Evolutionary conservation across 1,284 basidiomycete species (phyloP), one percentile per base, ranked within the genome.

Genomic region (Crucibulum cyathiforme): DNA sequence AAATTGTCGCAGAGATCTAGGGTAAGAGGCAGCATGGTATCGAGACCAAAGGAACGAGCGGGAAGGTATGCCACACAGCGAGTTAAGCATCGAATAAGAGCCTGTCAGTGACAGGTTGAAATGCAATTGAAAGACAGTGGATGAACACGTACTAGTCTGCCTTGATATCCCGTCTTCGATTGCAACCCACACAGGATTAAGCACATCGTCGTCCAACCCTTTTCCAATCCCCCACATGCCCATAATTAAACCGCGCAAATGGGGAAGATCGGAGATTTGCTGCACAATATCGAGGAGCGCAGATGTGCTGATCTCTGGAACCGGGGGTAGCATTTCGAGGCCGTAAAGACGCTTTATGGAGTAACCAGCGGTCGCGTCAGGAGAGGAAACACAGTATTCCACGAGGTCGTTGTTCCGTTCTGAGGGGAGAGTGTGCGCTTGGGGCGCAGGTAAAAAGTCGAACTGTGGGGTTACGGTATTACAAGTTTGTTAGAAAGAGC

Each of bases 381-480:
- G 88, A 7, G 85, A 82, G 1, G 85, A 84, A 1, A 90, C 81
- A 68, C 94, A 95, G 70, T 92, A 95, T 36, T 81, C 68, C 69
- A 95, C 92, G 13, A 95, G 80, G 69, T 94, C 91, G 36, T 81
- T 73, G 72, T 95, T 95, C 53, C 95, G 80, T 57, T 89, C 82
- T 13, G 71, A 72, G 1, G 92, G 92, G 24, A 94, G 82, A 12
- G 71, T 69, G 53, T 85, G 81, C 8, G 94, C 94, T 53, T 88
- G 84, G n/a, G 82, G 68, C 7, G 90, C 82, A 5, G 88, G 72
- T 35, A 95, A 81, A 70, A 94, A 95, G 73, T 95, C 94, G 31
- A 95, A 83, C 94, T 94, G 95, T 12, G 94, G 93, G 69, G 95
- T 94, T 35, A 93, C 94, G 13, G 90, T 84, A 72, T 92, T 82